phyloP scores from a whole-genome alignment of 2,329 filamentous ascomycete species.

The Clarireedia hainanense region DNA sequence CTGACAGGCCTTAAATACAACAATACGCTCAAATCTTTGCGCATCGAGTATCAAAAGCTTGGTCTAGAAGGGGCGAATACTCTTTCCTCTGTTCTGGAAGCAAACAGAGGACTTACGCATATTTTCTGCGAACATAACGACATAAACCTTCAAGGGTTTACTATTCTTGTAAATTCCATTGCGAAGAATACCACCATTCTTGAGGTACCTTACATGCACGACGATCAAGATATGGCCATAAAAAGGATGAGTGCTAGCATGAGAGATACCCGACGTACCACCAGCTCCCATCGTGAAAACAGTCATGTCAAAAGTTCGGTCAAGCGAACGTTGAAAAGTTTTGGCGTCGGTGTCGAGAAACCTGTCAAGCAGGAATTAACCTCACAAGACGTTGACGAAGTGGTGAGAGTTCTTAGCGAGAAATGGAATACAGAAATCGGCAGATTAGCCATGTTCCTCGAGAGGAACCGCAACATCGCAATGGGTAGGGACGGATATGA shows the following conservation, averaged over 20 bases:
- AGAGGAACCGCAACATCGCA: conserved; percentile 27
- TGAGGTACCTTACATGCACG: conserved; percentile 54
- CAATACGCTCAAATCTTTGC: conserved; percentile 50
- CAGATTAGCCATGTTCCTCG: conserved; percentile 24
- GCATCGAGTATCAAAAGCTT: conserved; percentile 61
- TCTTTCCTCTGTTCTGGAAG: conserved; percentile 58
- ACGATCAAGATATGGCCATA: conserved; percentile 53
- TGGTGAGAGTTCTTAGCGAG: conserved; percentile 23
- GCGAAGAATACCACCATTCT: conserved; percentile 56
- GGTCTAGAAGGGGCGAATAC: conserved; percentile 63
- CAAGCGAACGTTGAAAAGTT: conserved; percentile 22
- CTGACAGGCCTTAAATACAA: conserved; percentile 58
- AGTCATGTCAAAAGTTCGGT: conserved; percentile 22
- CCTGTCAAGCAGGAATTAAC: conserved; percentile 22
- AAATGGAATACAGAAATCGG: conserved; percentile 26
- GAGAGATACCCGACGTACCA: conserved; percentile 18
- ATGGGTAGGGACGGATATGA: conserved; percentile 17
- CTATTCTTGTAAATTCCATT: conserved; percentile 60
- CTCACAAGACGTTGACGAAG: conserved; percentile 27
- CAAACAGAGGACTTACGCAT: conserved; percentile 54
- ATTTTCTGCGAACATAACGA: conserved; percentile 66
- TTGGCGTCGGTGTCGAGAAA: conserved; percentile 21
- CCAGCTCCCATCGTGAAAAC: conserved; percentile 13
- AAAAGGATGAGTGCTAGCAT: conserved; percentile 36
- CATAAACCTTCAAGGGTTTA: conserved; percentile 63